A percentile compares a stretch with the other conserved stretches of the same genome.
phyloP scores from a whole-genome alignment of 192 early-diverging fungal species.

The Coemansia sp. region DNA sequence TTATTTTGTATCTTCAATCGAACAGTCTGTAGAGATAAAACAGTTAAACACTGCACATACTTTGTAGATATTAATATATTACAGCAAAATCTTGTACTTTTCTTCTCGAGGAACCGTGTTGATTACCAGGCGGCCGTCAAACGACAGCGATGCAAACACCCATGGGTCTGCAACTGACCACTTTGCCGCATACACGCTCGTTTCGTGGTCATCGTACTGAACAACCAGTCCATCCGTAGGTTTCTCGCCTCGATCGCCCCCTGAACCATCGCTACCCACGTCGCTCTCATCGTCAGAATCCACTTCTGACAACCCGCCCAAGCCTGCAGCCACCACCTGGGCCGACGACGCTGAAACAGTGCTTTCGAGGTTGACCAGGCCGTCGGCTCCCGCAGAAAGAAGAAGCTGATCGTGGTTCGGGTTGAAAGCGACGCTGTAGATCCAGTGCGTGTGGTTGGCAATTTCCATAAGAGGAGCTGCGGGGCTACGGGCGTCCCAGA shows the following conservation, averaged over 20 bases:
- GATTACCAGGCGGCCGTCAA: slow-evolving; percentile 91
- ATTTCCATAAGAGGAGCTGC: slow-evolving; percentile 63
- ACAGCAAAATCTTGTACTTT: slow-evolving; percentile 81
- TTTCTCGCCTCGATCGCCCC: slow-evolving; percentile 20
- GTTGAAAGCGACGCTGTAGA: slow-evolving; percentile 84
- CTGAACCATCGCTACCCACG: slow-evolving; percentile 8
- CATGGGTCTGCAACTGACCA: slow-evolving; percentile 93
- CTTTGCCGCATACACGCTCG: slow-evolving; percentile 85
- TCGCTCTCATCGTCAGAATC: slow-evolving; percentile 2
- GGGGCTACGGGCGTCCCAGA: slow-evolving; percentile 81
- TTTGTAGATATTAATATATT: neutral
- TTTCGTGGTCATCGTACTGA: slow-evolving; percentile 93
- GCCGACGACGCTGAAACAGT: slow-evolving; percentile 85
- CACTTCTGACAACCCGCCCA: slow-evolving; percentile 1
- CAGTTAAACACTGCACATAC: too few species aligned
- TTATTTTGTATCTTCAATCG: too few species aligned
- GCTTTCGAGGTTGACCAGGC: slow-evolving; percentile 83
- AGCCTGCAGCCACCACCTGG: slow-evolving; percentile 35
- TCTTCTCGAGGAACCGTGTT: slow-evolving; percentile 84
- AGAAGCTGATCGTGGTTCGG: slow-evolving; percentile 90
- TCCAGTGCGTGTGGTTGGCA: slow-evolving; percentile 85
- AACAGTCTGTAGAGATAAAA: too few species aligned
- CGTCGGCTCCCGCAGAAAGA: slow-evolving; percentile 82
- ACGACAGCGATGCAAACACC: slow-evolving; percentile 92
- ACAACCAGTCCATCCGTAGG: slow-evolving; percentile 78